Conservation (phyloP, 371 early-diverging fungal genomes). For the Rhizopus microsporus region DNA sequence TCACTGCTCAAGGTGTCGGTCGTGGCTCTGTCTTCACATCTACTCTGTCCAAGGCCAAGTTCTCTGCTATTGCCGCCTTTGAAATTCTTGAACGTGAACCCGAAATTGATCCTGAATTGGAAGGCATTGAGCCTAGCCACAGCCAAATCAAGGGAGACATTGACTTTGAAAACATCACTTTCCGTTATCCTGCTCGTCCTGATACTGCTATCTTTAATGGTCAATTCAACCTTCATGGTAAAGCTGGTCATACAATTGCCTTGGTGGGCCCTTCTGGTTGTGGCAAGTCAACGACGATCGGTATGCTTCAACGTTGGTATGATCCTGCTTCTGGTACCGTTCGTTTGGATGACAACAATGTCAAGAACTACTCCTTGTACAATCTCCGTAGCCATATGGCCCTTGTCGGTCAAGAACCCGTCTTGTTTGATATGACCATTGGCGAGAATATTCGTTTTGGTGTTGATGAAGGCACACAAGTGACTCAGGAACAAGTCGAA, state of each 20-base stretch:
- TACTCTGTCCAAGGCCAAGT: slow-evolving; percentile 75
- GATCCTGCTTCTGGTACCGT: slow-evolving; percentile 69
- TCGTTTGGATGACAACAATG: slow-evolving; percentile 67
- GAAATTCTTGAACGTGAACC: slow-evolving; percentile 70
- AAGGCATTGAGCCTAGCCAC: slow-evolving; percentile 51
- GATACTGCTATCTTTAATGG: slow-evolving; percentile 77
- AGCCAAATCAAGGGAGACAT: slow-evolving; percentile 54
- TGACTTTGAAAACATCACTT: slow-evolving; percentile 60
- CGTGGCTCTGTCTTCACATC: slow-evolving; percentile 56
- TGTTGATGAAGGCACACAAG: slow-evolving; percentile 39
- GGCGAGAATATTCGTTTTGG: slow-evolving; percentile 82
- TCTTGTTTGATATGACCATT: slow-evolving; percentile 77
- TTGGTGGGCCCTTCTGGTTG: slow-evolving; percentile 87
- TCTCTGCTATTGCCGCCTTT: slow-evolving; percentile 77
- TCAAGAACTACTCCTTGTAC: slow-evolving; percentile 58
- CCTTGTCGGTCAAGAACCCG: slow-evolving; percentile 89
- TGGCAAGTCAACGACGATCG: slow-evolving; percentile 86
- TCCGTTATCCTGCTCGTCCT: slow-evolving; percentile 84
- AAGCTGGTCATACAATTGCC: slow-evolving; percentile 78
- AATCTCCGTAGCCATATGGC: slow-evolving; percentile 75
- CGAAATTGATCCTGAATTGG: slow-evolving; percentile 67
- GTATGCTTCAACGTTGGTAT: slow-evolving; percentile 86
- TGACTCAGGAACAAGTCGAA: slow-evolving; percentile 60
- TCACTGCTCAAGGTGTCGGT: slow-evolving; percentile 68
- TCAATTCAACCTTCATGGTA: slow-evolving; percentile 66